phyloP scores from a whole-genome alignment of 805 yeast genomes.

The Brettanomyces bruxellensis region DNA sequence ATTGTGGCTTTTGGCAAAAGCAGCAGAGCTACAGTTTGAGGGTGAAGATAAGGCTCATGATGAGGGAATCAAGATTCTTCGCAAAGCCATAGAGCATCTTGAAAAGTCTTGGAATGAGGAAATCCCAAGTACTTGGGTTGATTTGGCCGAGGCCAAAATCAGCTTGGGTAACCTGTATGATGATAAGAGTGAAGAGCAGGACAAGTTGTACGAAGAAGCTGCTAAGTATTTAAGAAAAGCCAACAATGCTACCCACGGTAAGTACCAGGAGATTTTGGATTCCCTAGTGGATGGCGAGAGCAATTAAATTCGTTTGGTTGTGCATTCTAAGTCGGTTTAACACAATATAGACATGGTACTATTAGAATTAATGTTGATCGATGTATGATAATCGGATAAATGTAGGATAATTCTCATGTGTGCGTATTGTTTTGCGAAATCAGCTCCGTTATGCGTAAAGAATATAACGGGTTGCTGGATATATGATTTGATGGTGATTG shows the following conservation, averaged over 20 bases:
- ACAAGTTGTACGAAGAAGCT: constrained; percentile 56
- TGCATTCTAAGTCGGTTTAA: too few relatives aligned
- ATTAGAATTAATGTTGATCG: too few relatives aligned
- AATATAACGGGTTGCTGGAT: too few relatives aligned
- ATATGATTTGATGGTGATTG: too few relatives aligned
- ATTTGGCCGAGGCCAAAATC: constrained; percentile 79
- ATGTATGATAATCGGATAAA: too few relatives aligned
- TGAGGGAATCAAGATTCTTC: constrained; percentile 38
- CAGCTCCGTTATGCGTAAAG: too few relatives aligned
- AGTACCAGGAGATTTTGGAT: constrained; percentile 55
- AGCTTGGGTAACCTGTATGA: constrained; percentile 68
- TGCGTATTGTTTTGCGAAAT: too few relatives aligned
- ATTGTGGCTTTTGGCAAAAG: constrained; percentile 52
- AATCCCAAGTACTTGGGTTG: constrained; percentile 75
- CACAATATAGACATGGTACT: too few relatives aligned
- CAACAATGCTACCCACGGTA: constrained; percentile 72
- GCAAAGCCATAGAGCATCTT: constrained; percentile 49
- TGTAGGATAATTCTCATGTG: too few relatives aligned
- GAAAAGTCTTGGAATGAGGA: constrained; percentile 54
- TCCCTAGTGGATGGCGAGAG: too few relatives aligned
- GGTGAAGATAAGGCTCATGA: constrained; percentile 35
- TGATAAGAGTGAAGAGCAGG: constrained; percentile 59
- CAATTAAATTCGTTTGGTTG: too few relatives aligned
- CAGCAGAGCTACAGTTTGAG: constrained; percentile 53
- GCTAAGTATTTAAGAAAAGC: constrained; percentile 61